Conservation (phyloP, 768 basidiomycete species). For the Lepiota subincarnata region DNA sequence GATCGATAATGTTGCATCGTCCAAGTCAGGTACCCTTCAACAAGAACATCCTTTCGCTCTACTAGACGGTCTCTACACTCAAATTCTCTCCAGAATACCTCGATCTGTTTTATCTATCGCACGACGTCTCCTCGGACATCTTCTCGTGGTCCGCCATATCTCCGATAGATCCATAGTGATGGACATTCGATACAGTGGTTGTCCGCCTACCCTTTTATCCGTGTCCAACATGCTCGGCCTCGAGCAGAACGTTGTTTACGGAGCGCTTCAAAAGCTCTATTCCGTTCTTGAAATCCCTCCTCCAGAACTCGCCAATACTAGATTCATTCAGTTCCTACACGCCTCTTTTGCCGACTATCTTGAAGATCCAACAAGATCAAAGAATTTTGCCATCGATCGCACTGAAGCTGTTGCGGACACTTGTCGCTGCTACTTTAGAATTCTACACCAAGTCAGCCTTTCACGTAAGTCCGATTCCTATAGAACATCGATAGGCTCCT, state of each 20-base stretch:
- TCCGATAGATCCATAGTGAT: too few relatives aligned
- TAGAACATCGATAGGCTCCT: too few relatives aligned
- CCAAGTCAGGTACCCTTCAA: background rate
- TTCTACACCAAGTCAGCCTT: too few relatives aligned
- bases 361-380: too few relatives aligned
- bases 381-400: too few relatives aligned
- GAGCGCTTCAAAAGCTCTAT: background rate
- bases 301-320: background rate
- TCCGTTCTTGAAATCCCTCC: background rate
- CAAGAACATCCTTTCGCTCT: background rate
- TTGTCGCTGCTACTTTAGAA: too few relatives aligned
- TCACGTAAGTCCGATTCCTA: too few relatives aligned
- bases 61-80: background rate
- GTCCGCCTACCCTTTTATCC: background rate
- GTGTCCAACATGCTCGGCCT: background rate
- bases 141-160: too few relatives aligned
- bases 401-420: too few relatives aligned
- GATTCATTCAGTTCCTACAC: too few relatives aligned
- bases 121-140: background rate
- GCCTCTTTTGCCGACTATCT: too few relatives aligned
- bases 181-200: too few relatives aligned
- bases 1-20: background rate
- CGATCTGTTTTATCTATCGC: background rate
- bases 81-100: background rate
- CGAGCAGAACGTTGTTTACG: background rate